These are phyloP conservation scores for Claviceps capensis DNA, from an alignment of 2,329 filamentous ascomycete genomes.

Conservation along the genomic window DNA sequence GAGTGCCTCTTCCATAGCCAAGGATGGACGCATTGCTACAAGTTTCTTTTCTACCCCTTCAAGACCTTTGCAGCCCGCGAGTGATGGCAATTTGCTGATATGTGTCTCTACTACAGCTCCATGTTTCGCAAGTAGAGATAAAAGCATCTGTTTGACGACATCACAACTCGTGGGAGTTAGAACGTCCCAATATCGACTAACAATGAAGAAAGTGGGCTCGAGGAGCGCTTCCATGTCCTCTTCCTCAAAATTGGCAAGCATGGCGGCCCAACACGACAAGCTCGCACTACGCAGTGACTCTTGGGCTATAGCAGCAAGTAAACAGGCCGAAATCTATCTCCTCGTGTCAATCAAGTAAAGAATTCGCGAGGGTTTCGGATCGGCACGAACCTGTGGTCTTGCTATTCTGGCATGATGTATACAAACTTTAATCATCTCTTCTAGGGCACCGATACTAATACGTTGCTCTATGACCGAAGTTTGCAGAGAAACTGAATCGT, in stretches of 20 bases:
- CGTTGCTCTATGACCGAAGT: constrained; percentile 54
- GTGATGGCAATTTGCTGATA: constrained; percentile 64
- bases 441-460: constrained; percentile 67
- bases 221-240: constrained; percentile 69
- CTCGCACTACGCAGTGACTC: constrained; percentile 63
- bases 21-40: constrained; percentile 42
- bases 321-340: constrained; percentile 70
- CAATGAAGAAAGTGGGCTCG: constrained; percentile 80
- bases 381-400: constrained; percentile 58
- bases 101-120: constrained; percentile 46
- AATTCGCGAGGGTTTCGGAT: neutral
- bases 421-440: constrained; percentile 72
- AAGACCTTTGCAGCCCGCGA: constrained; percentile 57
- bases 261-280: constrained; percentile 70
- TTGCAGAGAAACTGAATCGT: constrained; percentile 43
- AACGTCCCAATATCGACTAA: constrained; percentile 63
- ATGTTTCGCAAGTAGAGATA: constrained; percentile 51
- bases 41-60: constrained; percentile 54
- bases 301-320: constrained; percentile 70
- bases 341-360: neutral
- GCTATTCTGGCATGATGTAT: constrained; percentile 62
- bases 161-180: constrained; percentile 49
- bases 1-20: constrained; percentile 5
- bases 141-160: constrained; percentile 48
- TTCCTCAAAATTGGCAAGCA: constrained; percentile 61